phyloP scores from a whole-genome alignment of 768 basidiomycete species.

The Boletus speciosus region DNA sequence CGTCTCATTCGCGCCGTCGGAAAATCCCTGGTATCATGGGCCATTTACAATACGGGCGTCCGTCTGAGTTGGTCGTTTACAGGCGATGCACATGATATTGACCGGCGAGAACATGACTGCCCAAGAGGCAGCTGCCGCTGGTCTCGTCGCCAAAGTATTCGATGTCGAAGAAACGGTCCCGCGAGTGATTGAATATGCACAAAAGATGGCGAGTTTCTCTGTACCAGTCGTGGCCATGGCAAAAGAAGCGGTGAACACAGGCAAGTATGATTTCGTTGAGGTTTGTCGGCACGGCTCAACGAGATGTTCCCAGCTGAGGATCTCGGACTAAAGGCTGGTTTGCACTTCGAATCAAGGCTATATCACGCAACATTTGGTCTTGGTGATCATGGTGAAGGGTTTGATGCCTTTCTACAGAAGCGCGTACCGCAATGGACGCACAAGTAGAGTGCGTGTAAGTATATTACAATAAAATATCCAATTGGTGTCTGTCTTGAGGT shows the following conservation, averaged over 20 bases:
- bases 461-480: not conserved
- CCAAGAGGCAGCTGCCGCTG: slow-evolving; percentile 43
- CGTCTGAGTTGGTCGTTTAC: not conserved
- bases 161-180: slow-evolving; percentile 37
- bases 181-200: slow-evolving; percentile 42
- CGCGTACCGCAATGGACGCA: slow-evolving; percentile 42
- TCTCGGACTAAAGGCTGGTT: slow-evolving; percentile 41
- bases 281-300: not conserved
- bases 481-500: not conserved
- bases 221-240: slow-evolving; percentile 34
- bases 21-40: slow-evolving; percentile 51
- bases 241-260: slow-evolving; percentile 51
- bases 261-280: slow-evolving; percentile 19
- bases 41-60: not conserved
- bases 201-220: slow-evolving; percentile 32
- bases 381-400: slow-evolving; percentile 44
- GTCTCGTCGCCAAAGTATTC: slow-evolving; percentile 46
- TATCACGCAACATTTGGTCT: slow-evolving; percentile 54
- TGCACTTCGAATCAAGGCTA: slow-evolving; percentile 44
- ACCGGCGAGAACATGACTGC: slow-evolving; percentile 48
- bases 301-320: slow-evolving; percentile 38
- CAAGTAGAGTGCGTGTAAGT: slow-evolving; percentile 25
- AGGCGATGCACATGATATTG: slow-evolving; percentile 57
- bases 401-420: slow-evolving; percentile 48
- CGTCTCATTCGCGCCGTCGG: slow-evolving; percentile 82